These are phyloP conservation scores for Aegilops sharonensis DNA, from an alignment of 176 grass and related monocot genomes.

Conservation along the genomic window DNA sequence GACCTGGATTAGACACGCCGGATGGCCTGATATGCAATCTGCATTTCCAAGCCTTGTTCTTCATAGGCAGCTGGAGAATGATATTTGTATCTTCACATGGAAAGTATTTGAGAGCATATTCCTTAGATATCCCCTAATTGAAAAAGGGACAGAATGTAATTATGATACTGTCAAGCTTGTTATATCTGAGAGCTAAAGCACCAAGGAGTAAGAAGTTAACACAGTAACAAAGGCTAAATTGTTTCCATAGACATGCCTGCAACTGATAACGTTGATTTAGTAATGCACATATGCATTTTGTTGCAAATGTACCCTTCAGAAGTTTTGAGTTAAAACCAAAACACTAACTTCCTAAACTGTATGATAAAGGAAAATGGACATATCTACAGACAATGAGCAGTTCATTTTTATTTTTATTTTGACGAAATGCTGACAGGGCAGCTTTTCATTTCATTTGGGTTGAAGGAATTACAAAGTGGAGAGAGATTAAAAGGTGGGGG, in stretches of 20 bases:
- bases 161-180: background rate
- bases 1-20: background rate
- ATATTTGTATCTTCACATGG: background rate
- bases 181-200: background rate
- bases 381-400: too few relatives aligned
- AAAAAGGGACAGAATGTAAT: background rate
- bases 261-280: too few relatives aligned
- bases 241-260: too few relatives aligned
- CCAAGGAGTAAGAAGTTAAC: background rate
- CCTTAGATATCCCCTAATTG: constrained; percentile 31
- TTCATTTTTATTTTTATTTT: too few relatives aligned
- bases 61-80: constrained; percentile 19
- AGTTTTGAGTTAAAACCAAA: too few relatives aligned
- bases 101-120: constrained; percentile 24
- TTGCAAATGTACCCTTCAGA: background rate
- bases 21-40: background rate
- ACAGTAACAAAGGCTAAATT: background rate
- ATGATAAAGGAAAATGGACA: background rate
- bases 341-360: background rate
- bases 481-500: too few relatives aligned
- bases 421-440: too few relatives aligned
- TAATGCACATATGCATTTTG: background rate
- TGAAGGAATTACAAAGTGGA: too few relatives aligned
- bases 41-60: constrained; percentile 36
- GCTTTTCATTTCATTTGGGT: too few relatives aligned